These are phyloP conservation scores for Bothriochloa decipiens DNA, from an alignment of 176 grass and related monocot genomes.

Conservation along the genomic window DNA sequence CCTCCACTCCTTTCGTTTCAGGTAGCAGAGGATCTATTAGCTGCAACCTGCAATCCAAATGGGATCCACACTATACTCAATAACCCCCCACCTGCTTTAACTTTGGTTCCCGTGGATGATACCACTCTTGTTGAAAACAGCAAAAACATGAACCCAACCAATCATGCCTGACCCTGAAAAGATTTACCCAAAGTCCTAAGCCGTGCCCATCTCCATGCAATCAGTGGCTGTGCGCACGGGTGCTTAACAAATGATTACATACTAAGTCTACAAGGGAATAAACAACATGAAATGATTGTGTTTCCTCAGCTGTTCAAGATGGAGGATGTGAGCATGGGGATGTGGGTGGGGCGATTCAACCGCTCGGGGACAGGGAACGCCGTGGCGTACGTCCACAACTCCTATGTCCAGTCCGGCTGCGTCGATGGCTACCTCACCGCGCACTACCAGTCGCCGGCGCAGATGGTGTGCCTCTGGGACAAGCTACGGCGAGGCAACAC, in stretches of 20 bases:
- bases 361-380: background rate
- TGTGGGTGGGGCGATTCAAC: slow-evolving; percentile 69
- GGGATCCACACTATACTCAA: slow-evolving; percentile 20
- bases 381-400: slow-evolving; percentile 53
- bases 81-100: slow-evolving; percentile 5
- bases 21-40: slow-evolving; percentile 16
- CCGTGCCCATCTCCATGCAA: too few species aligned
- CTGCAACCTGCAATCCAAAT: background rate
- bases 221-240: slow-evolving; percentile 36
- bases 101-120: slow-evolving; percentile 30
- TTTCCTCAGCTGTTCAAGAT: slow-evolving; percentile 73
- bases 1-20: slow-evolving; percentile 25
- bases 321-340: slow-evolving; percentile 84
- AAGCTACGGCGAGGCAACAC: slow-evolving; percentile 50
- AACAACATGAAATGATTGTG: background rate
- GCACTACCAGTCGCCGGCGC: slow-evolving; percentile 73
- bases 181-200: slow-evolving; percentile 50
- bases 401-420: slow-evolving; percentile 61
- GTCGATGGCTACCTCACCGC: slow-evolving; percentile 59
- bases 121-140: slow-evolving; percentile 12
- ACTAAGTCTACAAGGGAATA: background rate
- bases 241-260: slow-evolving; percentile 46
- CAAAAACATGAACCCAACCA: slow-evolving; percentile 37
- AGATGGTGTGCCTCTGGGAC: slow-evolving; percentile 78
- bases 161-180: slow-evolving; percentile 47